Percentiles rank a stretch among this genome's conserved stretches.
phyloP scores from a whole-genome alignment of 169 alveolate species.

The Eimeria nieschulzi region DNA sequence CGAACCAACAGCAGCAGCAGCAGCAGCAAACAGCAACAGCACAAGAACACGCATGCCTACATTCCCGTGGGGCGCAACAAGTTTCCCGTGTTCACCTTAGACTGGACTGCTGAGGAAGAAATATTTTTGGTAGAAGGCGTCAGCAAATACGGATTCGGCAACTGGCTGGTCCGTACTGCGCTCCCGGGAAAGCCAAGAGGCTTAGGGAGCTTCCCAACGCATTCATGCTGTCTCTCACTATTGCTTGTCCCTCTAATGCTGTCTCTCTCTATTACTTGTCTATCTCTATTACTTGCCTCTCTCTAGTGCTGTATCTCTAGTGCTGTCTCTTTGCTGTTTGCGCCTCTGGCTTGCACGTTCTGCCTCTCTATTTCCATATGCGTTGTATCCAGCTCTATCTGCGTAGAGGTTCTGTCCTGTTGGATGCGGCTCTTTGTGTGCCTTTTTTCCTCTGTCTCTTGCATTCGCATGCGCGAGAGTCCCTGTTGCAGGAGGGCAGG shows the following conservation, averaged over 20 bases:
- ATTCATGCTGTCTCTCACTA: background rate
- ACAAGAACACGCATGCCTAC: slow-evolving; percentile 86
- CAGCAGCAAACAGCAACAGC: slow-evolving; percentile 75
- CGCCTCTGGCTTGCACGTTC: background rate
- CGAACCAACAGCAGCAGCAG: slow-evolving; percentile 80
- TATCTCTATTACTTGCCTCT: background rate
- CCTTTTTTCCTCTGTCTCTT: background rate
- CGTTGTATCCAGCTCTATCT: background rate
- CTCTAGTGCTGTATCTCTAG: background rate
- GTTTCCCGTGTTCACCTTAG: slow-evolving; percentile 85
- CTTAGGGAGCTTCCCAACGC: too few relatives aligned
- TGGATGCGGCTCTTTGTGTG: background rate
- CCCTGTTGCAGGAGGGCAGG: background rate
- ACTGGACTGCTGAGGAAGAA: slow-evolving; percentile 94
- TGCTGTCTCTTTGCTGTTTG: background rate
- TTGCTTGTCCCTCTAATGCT: background rate
- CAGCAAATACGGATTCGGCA: slow-evolving; percentile 92
- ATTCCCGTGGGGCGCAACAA: slow-evolving; percentile 90
- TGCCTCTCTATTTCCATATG: background rate
- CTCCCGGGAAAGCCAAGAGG: background rate
- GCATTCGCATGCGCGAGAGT: background rate
- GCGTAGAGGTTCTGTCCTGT: background rate
- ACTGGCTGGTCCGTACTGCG: slow-evolving; percentile 84
- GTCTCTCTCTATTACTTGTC: background rate
- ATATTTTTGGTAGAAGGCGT: slow-evolving; percentile 90